Conservation (phyloP, 2,329 filamentous ascomycete species). For the Aspergillus sp. region DNA sequence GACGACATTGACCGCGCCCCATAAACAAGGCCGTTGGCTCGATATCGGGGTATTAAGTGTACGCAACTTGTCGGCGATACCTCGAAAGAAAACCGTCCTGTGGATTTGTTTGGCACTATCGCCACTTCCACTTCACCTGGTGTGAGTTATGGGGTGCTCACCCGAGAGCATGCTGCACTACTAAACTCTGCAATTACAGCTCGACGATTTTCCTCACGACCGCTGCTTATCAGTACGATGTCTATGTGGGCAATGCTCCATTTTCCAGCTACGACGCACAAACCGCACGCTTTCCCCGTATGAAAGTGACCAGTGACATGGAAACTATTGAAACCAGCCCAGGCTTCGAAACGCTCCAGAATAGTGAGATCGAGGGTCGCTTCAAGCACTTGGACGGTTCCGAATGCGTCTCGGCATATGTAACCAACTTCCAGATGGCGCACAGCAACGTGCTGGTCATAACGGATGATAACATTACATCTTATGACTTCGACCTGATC, state of each 20-base stretch:
- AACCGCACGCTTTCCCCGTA: neutral
- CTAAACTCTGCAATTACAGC: neutral
- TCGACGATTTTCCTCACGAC: neutral
- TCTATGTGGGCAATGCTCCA: neutral
- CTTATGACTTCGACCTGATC: neutral
- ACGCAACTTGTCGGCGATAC: neutral
- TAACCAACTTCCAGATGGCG: neutral
- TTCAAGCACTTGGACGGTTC: neutral
- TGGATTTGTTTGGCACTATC: neutral
- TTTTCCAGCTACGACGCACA: neutral
- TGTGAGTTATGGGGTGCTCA: neutral
- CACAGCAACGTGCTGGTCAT: conserved; percentile 3
- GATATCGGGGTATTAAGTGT: conserved; percentile 6
- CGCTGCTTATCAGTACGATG: neutral
- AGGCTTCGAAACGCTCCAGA: neutral
- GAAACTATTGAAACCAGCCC: neutral
- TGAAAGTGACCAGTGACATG: neutral
- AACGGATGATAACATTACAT: neutral
- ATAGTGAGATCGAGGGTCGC: neutral
- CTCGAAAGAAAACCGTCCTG: neutral
- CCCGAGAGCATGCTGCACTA: neutral
- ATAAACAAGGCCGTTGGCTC: conserved; percentile 2
- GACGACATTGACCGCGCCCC: conserved; percentile 4
- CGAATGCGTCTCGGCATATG: conserved; percentile 4
- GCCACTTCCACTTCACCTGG: neutral